Percentiles rank a stretch among this genome's conserved stretches.
Conservation (phyloP, 2,329 filamentous ascomycete species). For the Diaporthe citri region DNA sequence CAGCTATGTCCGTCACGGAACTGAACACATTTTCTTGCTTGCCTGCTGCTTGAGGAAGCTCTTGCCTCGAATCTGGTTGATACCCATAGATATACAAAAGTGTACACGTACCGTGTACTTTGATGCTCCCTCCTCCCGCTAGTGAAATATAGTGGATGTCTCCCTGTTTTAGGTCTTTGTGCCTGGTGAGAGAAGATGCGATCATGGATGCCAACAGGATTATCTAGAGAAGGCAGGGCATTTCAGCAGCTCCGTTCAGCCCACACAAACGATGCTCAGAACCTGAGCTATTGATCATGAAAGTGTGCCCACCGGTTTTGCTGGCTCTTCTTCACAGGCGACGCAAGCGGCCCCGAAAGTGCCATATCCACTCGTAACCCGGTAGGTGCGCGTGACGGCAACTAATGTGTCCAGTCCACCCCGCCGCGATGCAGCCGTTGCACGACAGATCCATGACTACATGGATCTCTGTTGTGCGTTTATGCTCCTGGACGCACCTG, state of each 20-base stretch:
- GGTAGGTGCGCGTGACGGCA: neutral
- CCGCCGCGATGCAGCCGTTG: neutral
- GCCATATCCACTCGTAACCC: neutral
- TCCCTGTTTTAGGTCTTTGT: neutral
- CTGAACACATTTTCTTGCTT: neutral
- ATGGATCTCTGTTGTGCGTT: neutral
- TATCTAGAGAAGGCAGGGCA: neutral
- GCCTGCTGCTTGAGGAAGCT: neutral
- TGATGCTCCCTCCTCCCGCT: neutral
- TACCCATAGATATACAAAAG: slow-evolving; percentile 8
- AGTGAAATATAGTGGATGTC: neutral
- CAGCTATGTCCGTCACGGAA: neutral
- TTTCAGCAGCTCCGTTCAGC: too few relatives aligned
- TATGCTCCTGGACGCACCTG: neutral
- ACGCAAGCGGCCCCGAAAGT: neutral
- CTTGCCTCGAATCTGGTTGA: slow-evolving; percentile 19
- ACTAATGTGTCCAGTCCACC: neutral
- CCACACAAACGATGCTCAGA: neutral
- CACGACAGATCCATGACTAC: neutral
- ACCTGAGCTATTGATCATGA: neutral
- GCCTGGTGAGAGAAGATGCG: neutral
- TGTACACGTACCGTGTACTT: slow-evolving; percentile 10
- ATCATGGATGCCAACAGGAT: neutral
- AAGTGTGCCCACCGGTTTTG: neutral
- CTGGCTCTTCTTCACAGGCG: neutral